A percentile compares a stretch with the other conserved stretches of the same genome.
Evolutionary conservation across 352 stramenopile genomes (phyloP).

Genomic region (Peronospora belbahrii): DNA sequence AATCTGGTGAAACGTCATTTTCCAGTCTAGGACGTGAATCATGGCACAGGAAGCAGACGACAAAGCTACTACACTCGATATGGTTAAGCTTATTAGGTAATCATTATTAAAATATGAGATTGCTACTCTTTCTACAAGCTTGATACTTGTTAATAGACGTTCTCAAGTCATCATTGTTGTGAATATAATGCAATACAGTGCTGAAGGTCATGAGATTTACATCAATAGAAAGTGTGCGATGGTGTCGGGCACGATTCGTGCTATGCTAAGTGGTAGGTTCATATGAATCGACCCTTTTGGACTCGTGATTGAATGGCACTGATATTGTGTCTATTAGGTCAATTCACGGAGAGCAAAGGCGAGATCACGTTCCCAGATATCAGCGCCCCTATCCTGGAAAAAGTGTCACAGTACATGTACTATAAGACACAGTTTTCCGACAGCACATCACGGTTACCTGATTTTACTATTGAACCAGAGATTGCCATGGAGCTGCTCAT

Average conservation of each 20-base stretch:
- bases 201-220: conserved; percentile 93
- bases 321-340: conserved; percentile 32
- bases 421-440: conserved; percentile 97
- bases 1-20: no score
- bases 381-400: conserved; percentile 93
- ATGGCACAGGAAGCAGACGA: conserved; percentile 54
- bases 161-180: conserved; percentile 4
- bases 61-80: conserved; percentile 34
- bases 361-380: conserved; percentile 98
- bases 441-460: conserved; percentile 89
- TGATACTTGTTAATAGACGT: not conserved
- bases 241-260: conserved; percentile 93
- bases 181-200: conserved; percentile 40
- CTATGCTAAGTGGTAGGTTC: conserved; percentile 91
- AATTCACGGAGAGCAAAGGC: conserved; percentile 90
- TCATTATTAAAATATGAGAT: not conserved
- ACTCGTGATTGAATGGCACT: not conserved
- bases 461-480: conserved; percentile 98
- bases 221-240: conserved; percentile 90
- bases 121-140: not conserved
- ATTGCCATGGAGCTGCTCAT: conserved; percentile 96
- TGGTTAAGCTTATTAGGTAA: conserved; percentile 81
- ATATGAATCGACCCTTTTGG: not conserved
- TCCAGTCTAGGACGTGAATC: not conserved
- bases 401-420: conserved; percentile 97